Base-by-base conservation (phyloP, 768 basidiomycete genomes). In the Flagelloscypha sp. region DNA sequence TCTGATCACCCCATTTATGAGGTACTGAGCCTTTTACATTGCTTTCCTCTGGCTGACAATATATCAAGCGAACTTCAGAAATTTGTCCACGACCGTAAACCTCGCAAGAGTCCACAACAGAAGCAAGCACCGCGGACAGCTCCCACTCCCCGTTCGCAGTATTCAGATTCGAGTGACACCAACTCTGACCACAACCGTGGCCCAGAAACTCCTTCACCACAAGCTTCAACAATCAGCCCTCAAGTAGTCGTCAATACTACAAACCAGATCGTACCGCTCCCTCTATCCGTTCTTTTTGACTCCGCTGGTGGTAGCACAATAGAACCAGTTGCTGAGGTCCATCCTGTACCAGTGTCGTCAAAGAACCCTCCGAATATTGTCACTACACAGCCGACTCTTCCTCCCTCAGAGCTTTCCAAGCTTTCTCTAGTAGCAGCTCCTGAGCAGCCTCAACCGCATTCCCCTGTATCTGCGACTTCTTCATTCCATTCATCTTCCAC, bases 1-100 rank as follows among this genome's bases (percentile, higher is more conserved):
- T 62, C 67, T 97, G 50, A 90, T 98, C 24, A 77, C 89, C 1
- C 93, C 94, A 4, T 95, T 98, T 62, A 89, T 99, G 46, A 70
- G 65, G 85, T 88, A 61, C 37, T 74, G 59, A 17, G 36, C 35
- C 33, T 33, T 31, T 25, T 31, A 7, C 19, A n/a, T n/a, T 32
- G 30, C 38, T 45, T 29, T 49, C 30, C 22, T 18, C 18, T 19
- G 2, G 21, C 9, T 48, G 2, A 50, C 32, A 24, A 6, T 5
- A 24, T 12, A 6, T 28, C 21, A n/a, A 37, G 7, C 37, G 81
- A 79, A 19, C 62, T 71, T 31, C 49, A 87, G 50, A 85, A 80
- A 54, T 84, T 83, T 46, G 75, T 86, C 36, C 70, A 74, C 33
- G 70, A 74, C 33, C 68, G 66, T 33, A 82, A 75, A 55, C 76